phyloP scores from a whole-genome alignment of 2,329 filamentous ascomycete genomes.

The Fusarium agapanthi region DNA sequence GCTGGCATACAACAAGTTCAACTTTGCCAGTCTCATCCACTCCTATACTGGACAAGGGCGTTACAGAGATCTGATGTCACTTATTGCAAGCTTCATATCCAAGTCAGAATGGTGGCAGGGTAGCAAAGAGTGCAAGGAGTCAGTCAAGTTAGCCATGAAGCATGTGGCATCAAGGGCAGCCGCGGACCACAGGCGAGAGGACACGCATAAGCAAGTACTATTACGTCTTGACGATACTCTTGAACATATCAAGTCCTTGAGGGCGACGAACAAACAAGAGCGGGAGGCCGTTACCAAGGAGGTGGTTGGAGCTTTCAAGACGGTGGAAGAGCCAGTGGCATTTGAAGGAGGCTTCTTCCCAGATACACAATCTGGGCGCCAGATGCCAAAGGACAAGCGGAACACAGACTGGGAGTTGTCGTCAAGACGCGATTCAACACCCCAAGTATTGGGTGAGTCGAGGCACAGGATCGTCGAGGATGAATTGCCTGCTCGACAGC shows the following conservation, averaged over 20 bases:
- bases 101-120: conserved; percentile 50
- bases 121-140: conserved; percentile 49
- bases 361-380: conserved; percentile 9
- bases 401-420: conserved; percentile 11
- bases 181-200: neutral
- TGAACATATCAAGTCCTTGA: conserved; percentile 36
- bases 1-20: conserved; percentile 49
- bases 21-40: conserved; percentile 50
- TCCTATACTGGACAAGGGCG: conserved; percentile 45
- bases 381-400: conserved; percentile 11
- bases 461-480: conserved; percentile 11
- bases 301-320: conserved; percentile 32
- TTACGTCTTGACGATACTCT: conserved; percentile 29
- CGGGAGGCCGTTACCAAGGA: conserved; percentile 26
- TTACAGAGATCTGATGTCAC: conserved; percentile 44
- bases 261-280: conserved; percentile 30
- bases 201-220: conserved; percentile 40
- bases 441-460: neutral
- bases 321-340: conserved; percentile 14
- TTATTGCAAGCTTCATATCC: conserved; percentile 46
- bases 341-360: conserved; percentile 21
- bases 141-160: conserved; percentile 51
- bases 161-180: conserved; percentile 41
- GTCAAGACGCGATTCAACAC: neutral
- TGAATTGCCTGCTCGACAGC: neutral